Evolutionary conservation across 305 asterid species (phyloP).

Genomic region (Rubia balearica): DNA sequence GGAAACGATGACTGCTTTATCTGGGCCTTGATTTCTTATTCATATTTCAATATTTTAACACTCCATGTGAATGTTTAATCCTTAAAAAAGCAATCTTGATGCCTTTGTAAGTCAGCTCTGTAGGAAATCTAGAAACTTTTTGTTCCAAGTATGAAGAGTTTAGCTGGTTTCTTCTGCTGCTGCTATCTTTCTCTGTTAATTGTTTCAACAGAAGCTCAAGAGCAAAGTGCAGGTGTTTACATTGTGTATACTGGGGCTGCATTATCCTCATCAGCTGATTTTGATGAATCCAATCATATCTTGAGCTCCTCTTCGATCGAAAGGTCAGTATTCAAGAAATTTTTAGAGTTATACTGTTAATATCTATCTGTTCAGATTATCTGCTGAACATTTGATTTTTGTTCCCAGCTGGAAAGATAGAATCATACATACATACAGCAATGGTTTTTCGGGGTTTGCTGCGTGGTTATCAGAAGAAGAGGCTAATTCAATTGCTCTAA

Average conservation of each 20-base stretch:
- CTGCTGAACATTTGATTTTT: background rate
- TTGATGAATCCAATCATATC: constrained; percentile 34
- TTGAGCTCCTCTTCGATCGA: constrained; percentile 30
- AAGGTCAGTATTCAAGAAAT: constrained; percentile 32
- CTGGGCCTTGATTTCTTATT: background rate
- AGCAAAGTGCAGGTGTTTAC: constrained; percentile 39
- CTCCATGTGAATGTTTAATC: background rate
- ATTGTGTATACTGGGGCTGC: constrained; percentile 77
- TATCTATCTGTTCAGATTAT: background rate
- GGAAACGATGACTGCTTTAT: background rate
- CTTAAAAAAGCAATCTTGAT: background rate
- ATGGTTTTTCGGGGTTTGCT: constrained; percentile 70
- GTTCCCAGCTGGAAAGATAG: constrained; percentile 38
- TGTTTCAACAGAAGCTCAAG: constrained; percentile 29
- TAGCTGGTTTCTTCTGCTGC: background rate
- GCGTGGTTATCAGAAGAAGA: constrained; percentile 58
- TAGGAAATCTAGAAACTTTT: background rate
- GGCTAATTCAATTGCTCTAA: constrained; percentile 42
- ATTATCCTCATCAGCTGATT: constrained; percentile 22
- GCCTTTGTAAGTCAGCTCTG: background rate
- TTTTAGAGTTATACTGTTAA: background rate
- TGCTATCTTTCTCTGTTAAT: constrained; percentile 9
- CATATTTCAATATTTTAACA: background rate
- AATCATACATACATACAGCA: constrained; percentile 46
- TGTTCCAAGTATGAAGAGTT: background rate